Percentiles rank a stretch among this genome's conserved stretches.
phyloP scores from a whole-genome alignment of 805 yeast genomes.

The Kluyveromyces wickerhamii region DNA sequence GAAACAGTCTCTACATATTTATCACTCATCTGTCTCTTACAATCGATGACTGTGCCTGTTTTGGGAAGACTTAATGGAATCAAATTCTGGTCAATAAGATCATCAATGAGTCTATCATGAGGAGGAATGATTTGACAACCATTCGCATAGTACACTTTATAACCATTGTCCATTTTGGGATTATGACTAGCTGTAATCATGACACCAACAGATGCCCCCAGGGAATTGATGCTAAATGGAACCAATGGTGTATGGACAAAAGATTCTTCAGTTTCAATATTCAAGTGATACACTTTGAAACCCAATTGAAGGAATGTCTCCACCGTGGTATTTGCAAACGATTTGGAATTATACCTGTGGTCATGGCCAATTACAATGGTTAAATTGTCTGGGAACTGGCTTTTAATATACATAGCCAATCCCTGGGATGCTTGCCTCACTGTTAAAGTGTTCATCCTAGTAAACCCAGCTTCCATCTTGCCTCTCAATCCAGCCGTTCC shows the following conservation, averaged over 20 bases:
- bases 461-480: constrained; percentile 84
- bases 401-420: constrained; percentile 43
- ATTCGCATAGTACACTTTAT: constrained; percentile 86
- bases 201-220: constrained; percentile 66
- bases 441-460: constrained; percentile 82
- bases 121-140: constrained; percentile 97
- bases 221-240: constrained; percentile 70
- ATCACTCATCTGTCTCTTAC: constrained; percentile 36
- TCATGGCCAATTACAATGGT: constrained; percentile 77
- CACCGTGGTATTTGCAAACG: constrained; percentile 75
- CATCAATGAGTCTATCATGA: constrained; percentile 68
- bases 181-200: constrained; percentile 92
- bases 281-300: constrained; percentile 57
- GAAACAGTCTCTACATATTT: constrained; percentile 34
- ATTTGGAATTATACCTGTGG: constrained; percentile 72
- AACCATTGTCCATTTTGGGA: constrained; percentile 83
- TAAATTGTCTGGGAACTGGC: constrained; percentile 22
- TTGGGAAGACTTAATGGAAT: constrained; percentile 39
- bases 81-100: constrained; percentile 50
- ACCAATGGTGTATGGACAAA: constrained; percentile 83
- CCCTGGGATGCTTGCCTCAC: constrained; percentile 89
- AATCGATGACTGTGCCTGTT: constrained; percentile 16
- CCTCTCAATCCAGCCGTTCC: constrained; percentile 94
- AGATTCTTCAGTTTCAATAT: constrained; percentile 18
- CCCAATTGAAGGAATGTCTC: constrained; percentile 64